Evolutionary conservation across 257 asterid genomes (phyloP), one percentile per base, ranked within the genome.

Genomic region (Lycium barbarum): DNA sequence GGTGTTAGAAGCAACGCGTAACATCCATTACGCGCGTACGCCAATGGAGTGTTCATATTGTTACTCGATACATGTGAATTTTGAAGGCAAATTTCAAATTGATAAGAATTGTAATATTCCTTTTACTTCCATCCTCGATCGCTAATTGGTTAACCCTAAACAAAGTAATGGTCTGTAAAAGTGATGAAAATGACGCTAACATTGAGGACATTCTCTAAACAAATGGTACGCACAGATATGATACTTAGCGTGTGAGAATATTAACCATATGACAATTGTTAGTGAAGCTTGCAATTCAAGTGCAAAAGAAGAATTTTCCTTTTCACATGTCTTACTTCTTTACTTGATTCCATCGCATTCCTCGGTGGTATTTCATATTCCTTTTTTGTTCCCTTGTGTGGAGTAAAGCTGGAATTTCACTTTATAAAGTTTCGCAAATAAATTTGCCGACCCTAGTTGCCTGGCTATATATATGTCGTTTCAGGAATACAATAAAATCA

Each of bases 221-320:
- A 47, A 73, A 20, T 74, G 62, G 81, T 13, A 47, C 20, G 59
- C 11, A 65, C 6, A 65, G 9, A 33, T 47, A 26, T 9, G 20
- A 74, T 74, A 49, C 62, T 49, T 74, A 22, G 62, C 81, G 81
- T 74, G 45, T 47, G 81, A 51, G 62, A 49, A 22, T 74, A 49
- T 12, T 17, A 49, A 49, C 11, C 10, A n/a, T 58, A 58, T 58
- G 65, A 8, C 65, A 58, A 40, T 73, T 45, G 12, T n/a, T 18
- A n/a, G n/a, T 2, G 59, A 73, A 73, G 61, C 80, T 47, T 73
- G 58, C 59, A 73, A 73, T 73, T 20, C 59, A 73, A 45, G 59
- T 36, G 8, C 20, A 49, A 74, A 13, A 22, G 81, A 49, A n/a
- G n/a, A n/a, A n/a, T n/a, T n/a, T n/a, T n/a, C n/a, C n/a, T n/a